Conservation (phyloP, 1,139 yeast species). For the Meyerozyma carpophila region DNA sequence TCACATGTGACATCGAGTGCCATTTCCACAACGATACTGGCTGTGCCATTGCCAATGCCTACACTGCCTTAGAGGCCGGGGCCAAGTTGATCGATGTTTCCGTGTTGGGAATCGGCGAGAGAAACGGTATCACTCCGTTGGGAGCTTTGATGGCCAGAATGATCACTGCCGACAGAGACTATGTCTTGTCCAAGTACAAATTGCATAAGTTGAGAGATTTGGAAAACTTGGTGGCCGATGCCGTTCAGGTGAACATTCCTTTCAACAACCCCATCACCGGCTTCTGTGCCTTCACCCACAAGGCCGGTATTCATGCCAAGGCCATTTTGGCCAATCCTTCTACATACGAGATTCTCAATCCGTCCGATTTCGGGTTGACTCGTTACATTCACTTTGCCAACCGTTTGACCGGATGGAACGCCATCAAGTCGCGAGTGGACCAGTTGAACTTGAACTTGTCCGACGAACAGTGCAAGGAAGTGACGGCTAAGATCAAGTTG, state of each 20-base stretch:
- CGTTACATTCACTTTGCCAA: constrained; percentile 57
- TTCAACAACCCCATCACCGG: constrained; percentile 60
- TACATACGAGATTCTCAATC: constrained; percentile 53
- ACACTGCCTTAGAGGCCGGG: constrained; percentile 59
- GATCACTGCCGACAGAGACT: constrained; percentile 57
- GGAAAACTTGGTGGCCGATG: constrained; percentile 54
- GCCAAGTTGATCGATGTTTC: constrained; percentile 54
- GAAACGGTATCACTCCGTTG: constrained; percentile 56
- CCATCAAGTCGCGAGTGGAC: constrained; percentile 44
- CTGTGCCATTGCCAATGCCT: constrained; percentile 58
- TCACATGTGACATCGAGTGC: constrained; percentile 53
- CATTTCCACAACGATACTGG: constrained; percentile 62
- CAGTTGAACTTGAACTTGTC: constrained; percentile 44
- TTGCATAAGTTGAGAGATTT: constrained; percentile 50
- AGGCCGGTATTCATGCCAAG: constrained; percentile 59
- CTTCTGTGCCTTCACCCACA: constrained; percentile 58
- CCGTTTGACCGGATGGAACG: constrained; percentile 54
- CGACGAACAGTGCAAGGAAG: constrained; percentile 54
- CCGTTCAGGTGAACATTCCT: constrained; percentile 53
- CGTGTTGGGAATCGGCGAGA: constrained; percentile 56
- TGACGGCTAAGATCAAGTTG: constrained; percentile 48
- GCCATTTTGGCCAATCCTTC: constrained; percentile 58
- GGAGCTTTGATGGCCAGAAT: constrained; percentile 61
- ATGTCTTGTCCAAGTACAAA: constrained; percentile 52
- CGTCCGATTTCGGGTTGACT: constrained; percentile 53